Conservation (phyloP, 371 early-diverging fungal genomes). For the Phascolomyces articulosus region DNA sequence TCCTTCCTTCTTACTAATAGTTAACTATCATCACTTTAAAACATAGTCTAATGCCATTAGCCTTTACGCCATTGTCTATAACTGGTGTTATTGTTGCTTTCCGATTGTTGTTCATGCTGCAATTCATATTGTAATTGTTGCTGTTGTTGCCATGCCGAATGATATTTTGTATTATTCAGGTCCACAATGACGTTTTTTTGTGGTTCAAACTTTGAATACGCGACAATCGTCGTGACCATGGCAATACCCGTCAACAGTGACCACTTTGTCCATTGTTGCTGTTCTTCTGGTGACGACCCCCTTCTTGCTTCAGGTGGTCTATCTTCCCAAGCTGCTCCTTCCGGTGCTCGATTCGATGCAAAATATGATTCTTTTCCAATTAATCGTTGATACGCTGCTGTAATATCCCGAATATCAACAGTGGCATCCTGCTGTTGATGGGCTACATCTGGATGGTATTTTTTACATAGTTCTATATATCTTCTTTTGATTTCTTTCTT, state of each 20-base stretch:
- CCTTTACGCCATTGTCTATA: slow-evolving; percentile 11
- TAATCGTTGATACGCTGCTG: slow-evolving; percentile 14
- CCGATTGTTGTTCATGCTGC: slow-evolving; percentile 2
- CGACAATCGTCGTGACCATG: slow-evolving; percentile 1
- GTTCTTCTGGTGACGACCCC: slow-evolving; percentile 7
- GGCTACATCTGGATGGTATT: slow-evolving; percentile 22
- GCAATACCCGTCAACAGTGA: slow-evolving; percentile 15
- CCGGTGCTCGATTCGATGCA: background rate
- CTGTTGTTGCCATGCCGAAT: background rate
- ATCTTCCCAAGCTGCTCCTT: slow-evolving; percentile 1
- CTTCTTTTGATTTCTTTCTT: slow-evolving; percentile 13
- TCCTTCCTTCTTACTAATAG: too few relatives aligned
- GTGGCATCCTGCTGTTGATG: background rate
- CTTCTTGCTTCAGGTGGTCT: background rate
- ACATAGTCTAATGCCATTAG: background rate
- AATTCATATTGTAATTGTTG: background rate
- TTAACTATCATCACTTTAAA: too few relatives aligned
- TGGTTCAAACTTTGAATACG: slow-evolving; percentile 16
- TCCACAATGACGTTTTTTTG: background rate
- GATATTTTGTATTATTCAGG: background rate
- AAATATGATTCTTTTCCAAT: background rate
- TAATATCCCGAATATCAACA: slow-evolving; percentile 20
- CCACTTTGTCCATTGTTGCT: slow-evolving; percentile 10
- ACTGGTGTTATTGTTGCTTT: background rate
- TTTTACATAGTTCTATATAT: slow-evolving; percentile 18